Conservation (phyloP, 192 early-diverging fungal species). For the Entrophospora sp. region DNA sequence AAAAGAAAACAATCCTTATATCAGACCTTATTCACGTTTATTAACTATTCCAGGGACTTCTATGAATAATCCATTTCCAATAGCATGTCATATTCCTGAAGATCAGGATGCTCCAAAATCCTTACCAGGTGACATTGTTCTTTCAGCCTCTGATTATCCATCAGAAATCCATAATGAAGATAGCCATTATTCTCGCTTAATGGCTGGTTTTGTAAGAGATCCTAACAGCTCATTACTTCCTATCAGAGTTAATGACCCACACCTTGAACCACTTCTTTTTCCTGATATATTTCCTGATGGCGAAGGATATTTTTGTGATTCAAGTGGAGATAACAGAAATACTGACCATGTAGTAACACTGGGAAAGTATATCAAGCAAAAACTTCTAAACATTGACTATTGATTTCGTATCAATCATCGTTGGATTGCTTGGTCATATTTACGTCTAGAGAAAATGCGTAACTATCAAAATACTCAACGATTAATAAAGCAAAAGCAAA, state of each 20-base stretch:
- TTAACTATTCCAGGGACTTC: not conserved
- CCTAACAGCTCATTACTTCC: not conserved
- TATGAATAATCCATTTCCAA: not conserved
- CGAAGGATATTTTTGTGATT: not conserved
- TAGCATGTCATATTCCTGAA: not conserved
- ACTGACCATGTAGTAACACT: too few species aligned
- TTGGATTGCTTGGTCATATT: too few species aligned
- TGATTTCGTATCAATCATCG: too few species aligned
- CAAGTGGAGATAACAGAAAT: too few species aligned
- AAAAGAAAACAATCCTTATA: not conserved
- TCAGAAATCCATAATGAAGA: not conserved
- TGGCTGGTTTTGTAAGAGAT: not conserved
- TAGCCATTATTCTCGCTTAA: not conserved
- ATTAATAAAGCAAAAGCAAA: too few species aligned
- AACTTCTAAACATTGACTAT: too few species aligned
- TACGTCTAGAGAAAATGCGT: too few species aligned
- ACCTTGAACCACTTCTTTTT: not conserved
- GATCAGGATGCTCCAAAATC: not conserved
- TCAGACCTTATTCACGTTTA: not conserved
- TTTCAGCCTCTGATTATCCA: not conserved
- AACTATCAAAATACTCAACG: too few species aligned
- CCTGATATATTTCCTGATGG: not conserved
- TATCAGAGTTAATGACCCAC: not conserved
- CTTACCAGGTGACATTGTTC: not conserved
- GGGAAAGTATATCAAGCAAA: too few species aligned